phyloP scores from a whole-genome alignment of 78 protist species.

The Chrysochromulina tobinii region DNA sequence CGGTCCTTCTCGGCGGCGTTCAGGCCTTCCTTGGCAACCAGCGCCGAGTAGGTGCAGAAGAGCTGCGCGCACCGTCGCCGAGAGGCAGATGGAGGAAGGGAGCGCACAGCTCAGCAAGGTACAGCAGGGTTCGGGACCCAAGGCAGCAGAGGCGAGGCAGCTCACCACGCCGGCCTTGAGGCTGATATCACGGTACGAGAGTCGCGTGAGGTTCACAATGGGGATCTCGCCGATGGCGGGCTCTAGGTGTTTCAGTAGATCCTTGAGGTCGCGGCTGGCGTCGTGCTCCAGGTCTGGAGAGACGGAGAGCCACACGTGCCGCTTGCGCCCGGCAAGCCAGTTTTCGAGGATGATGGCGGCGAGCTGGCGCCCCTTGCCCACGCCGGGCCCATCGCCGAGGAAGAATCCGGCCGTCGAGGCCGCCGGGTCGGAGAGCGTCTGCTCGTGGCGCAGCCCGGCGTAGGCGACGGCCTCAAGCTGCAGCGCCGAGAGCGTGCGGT shows the following conservation, averaged over 20 bases:
- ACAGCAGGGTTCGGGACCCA: too few relatives aligned
- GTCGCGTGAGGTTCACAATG: not conserved
- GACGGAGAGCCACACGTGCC: conserved; percentile 32
- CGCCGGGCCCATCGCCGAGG: conserved; percentile 46
- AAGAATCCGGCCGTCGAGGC: conserved; percentile 21
- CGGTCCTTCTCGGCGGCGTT: too few relatives aligned
- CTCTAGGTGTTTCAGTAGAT: not conserved
- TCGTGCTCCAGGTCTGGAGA: conserved; percentile 7
- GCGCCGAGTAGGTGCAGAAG: conserved; percentile 44
- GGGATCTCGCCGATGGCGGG: not conserved
- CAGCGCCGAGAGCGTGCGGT: not conserved
- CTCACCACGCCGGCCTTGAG: not conserved
- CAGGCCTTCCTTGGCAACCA: not conserved
- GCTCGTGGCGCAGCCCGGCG: not conserved
- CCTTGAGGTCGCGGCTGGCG: not conserved
- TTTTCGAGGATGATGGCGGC: not conserved
- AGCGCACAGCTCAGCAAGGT: too few relatives aligned
- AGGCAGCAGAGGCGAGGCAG: too few relatives aligned
- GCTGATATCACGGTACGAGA: not conserved
- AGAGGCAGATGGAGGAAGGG: too few relatives aligned
- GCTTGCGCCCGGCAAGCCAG: conserved; percentile 19
- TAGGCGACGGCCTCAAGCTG: not conserved
- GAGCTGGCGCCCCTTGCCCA: conserved; percentile 46
- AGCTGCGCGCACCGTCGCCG: not conserved
- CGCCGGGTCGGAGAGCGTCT: not conserved